Conservation (phyloP, 306 rosid genomes). For the Bauhinia variegata region DNA sequence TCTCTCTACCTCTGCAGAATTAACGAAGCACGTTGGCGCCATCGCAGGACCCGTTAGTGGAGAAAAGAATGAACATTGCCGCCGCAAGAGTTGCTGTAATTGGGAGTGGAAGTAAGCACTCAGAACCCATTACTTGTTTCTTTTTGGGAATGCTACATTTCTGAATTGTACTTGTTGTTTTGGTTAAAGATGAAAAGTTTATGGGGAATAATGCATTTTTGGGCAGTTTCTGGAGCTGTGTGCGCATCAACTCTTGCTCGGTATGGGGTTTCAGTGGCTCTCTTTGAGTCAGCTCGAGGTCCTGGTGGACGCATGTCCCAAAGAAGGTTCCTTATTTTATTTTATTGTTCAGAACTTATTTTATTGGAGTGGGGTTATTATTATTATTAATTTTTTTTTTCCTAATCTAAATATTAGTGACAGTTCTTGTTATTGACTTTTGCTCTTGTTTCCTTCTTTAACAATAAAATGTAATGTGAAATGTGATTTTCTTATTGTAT, state of each 20-base stretch:
- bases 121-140: neutral
- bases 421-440: neutral
- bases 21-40: neutral
- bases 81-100: constrained; percentile 67
- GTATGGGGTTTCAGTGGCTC: constrained; percentile 72
- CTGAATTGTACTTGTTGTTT: neutral
- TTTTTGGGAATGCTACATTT: neutral
- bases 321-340: constrained; percentile 55
- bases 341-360: neutral
- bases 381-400: no score
- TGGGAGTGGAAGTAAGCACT: constrained; percentile 77
- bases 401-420: neutral
- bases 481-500: constrained; percentile 15
- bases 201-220: neutral
- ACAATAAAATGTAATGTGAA: neutral
- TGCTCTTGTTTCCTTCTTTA: neutral
- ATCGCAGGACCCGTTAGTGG: neutral
- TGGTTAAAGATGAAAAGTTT: neutral
- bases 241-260: constrained; percentile 84
- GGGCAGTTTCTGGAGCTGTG: constrained; percentile 87
- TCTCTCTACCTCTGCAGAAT: neutral
- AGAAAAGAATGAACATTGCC: constrained; percentile 49
- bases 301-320: constrained; percentile 97
- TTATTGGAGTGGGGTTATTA: neutral
- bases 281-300: constrained; percentile 93